Base-by-base conservation (phyloP, 176 grass and related monocot genomes). In the Eleusine indica region DNA sequence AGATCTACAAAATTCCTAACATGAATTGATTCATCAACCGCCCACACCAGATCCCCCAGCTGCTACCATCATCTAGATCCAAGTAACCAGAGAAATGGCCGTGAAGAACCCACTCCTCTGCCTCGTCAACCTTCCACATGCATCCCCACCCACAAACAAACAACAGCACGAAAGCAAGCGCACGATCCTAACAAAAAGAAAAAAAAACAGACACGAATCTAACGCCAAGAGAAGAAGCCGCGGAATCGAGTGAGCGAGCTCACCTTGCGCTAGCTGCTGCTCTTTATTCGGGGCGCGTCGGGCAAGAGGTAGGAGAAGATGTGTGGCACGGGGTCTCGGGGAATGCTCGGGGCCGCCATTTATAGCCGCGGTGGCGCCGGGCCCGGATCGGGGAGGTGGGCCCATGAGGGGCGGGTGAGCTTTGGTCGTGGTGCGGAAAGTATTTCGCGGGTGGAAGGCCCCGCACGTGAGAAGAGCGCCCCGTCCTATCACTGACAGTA, bases 211-310 rank as follows among this genome's bases (percentile, higher is more conserved):
- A 28, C 73, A 32, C 37, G 16, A 54, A 65, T 15, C 73, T 14
- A 69, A 22, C 17, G n/a, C 48, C 2, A 64, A 1, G 15, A 60
- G 49, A 18, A 75, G 62, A 14, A 30, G 2, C 19, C 19, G 66
- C 39, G 37, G 43, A 13, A 17, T 44, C 61, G 61, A 64, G 17
- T 18, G 63, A 35, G 64, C 77, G 38, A 44, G 62, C 22, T 54
- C 30, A 86, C 84, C 84, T 79, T 79, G 75, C 54, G 83, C 67
- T 51, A 29, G 60, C 63, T 66, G 62, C 67, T 72, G 76, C 76
- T 66, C 14, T 72, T 65, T 72, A 16, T 80, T 86, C 75, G 56
- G 41, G 68, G 17, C 35, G 35, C 19, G 40, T 22, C 37, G 44
- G 40, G 41, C 9, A 62, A 65, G 56, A 60, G 3, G 16, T 67